These are phyloP conservation scores for Cytospora schulzeri DNA, from an alignment of 2,329 filamentous ascomycete species.

Conservation along the genomic window DNA sequence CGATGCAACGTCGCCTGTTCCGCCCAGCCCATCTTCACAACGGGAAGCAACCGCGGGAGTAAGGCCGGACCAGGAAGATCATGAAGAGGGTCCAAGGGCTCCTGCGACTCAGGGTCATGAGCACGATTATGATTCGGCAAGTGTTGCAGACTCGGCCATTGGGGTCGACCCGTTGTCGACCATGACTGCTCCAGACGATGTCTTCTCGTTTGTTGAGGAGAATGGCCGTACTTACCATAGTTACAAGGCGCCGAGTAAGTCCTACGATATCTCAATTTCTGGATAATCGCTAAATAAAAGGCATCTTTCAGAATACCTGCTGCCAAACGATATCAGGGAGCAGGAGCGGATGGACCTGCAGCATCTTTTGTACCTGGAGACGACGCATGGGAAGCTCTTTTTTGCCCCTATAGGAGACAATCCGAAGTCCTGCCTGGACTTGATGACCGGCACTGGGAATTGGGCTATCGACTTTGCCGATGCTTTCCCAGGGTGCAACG, in stretches of 20 bases:
- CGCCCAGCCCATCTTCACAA: not conserved
- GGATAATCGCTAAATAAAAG: not conserved
- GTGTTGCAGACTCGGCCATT: slow-evolving; percentile 25
- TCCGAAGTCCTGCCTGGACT: slow-evolving; percentile 31
- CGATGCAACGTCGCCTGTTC: slow-evolving; percentile 1
- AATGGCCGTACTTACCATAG: slow-evolving; percentile 27
- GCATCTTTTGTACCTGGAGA: slow-evolving; percentile 31
- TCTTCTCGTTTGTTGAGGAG: slow-evolving; percentile 25
- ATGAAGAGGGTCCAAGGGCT: slow-evolving; percentile 5
- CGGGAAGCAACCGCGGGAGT: not conserved
- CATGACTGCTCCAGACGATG: slow-evolving; percentile 19
- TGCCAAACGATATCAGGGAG: slow-evolving; percentile 25
- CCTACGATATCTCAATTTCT: not conserved
- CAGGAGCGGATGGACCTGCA: slow-evolving; percentile 29
- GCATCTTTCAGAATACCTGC: slow-evolving; percentile 27
- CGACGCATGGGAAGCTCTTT: slow-evolving; percentile 26
- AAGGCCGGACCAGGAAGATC: not conserved
- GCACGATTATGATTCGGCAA: slow-evolving; percentile 7
- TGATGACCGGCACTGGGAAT: slow-evolving; percentile 35
- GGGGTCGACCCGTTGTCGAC: slow-evolving; percentile 20
- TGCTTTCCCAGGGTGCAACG: slow-evolving; percentile 29
- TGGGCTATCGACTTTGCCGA: slow-evolving; percentile 35
- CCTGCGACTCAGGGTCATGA: not conserved
- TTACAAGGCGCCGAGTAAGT: slow-evolving; percentile 34
- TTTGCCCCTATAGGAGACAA: slow-evolving; percentile 29